Evolutionary conservation across 495 filamentous ascomycete species (phyloP).

Genomic region (Annulohypoxylon stygium): DNA sequence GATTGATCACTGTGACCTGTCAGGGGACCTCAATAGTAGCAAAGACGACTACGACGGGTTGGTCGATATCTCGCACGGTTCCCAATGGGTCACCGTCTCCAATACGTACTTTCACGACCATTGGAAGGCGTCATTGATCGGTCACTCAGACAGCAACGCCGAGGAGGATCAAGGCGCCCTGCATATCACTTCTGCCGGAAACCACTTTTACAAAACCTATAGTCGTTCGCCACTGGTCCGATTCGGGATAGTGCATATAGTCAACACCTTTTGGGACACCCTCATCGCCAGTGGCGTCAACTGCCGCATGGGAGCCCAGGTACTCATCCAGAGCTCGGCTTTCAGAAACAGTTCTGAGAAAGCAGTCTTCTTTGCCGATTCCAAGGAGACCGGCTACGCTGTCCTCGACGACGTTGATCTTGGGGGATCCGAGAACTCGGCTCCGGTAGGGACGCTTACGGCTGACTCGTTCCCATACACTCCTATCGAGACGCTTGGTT

Average conservation of each 20-base stretch:
- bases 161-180: conserved; percentile 66
- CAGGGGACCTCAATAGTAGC: conserved; percentile 65
- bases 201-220: conserved; percentile 73
- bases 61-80: conserved; percentile 69
- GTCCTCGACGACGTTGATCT: conserved; percentile 69
- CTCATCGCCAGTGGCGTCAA: conserved; percentile 71
- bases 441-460: conserved; percentile 61
- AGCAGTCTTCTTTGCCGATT: conserved; percentile 68
- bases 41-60: conserved; percentile 80
- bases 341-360: conserved; percentile 64
- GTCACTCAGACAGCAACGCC: conserved; percentile 68
- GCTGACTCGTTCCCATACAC: conserved; percentile 29
- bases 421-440: conserved; percentile 62
- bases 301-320: conserved; percentile 73
- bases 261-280: conserved; percentile 60
- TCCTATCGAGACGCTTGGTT: conserved; percentile 50
- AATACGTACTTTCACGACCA: conserved; percentile 71
- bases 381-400: conserved; percentile 62
- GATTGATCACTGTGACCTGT: conserved; percentile 78
- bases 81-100: conserved; percentile 66
- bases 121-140: conserved; percentile 73
- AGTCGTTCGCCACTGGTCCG: conserved; percentile 71
- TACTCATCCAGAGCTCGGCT: conserved; percentile 71
- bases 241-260: conserved; percentile 71
- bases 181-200: conserved; percentile 72